Percentiles rank a stretch among this genome's conserved stretches.
These are phyloP conservation scores for Madurella mycetomatis DNA, from an alignment of 2,329 filamentous ascomycete genomes.

Conservation along the genomic window DNA sequence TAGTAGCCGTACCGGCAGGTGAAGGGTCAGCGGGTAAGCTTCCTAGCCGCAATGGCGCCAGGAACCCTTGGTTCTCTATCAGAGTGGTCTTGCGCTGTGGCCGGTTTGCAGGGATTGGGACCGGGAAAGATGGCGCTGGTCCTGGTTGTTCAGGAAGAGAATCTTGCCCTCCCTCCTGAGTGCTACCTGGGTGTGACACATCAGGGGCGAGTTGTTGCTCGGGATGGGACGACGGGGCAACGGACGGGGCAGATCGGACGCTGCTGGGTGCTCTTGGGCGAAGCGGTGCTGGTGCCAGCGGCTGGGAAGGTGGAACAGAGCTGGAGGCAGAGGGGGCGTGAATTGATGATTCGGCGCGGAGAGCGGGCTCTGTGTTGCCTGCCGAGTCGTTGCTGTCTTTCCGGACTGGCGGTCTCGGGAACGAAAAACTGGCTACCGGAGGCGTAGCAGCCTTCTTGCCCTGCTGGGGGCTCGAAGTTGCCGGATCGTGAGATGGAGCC, in stretches of 20 bases:
- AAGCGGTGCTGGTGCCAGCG: background rate
- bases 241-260: background rate
- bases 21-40: background rate
- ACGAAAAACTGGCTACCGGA: slow-evolving; percentile 7
- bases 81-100: background rate
- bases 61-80: background rate
- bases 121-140: slow-evolving; percentile 4
- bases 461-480: background rate
- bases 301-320: background rate
- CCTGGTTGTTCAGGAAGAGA: slow-evolving; percentile 4
- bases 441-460: background rate
- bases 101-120: slow-evolving; percentile 2
- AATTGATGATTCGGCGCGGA: background rate
- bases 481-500: background rate
- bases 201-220: background rate
- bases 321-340: background rate
- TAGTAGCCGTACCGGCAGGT: background rate
- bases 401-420: background rate
- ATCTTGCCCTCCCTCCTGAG: background rate
- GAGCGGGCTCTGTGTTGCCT: background rate
- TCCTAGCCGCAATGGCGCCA: background rate
- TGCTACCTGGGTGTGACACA: background rate
- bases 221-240: background rate
- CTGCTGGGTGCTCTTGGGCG: background rate
- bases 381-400: background rate